Evolutionary conservation across 179 eudicot genomes (phyloP).

Genomic region (Silene vulgaris): DNA sequence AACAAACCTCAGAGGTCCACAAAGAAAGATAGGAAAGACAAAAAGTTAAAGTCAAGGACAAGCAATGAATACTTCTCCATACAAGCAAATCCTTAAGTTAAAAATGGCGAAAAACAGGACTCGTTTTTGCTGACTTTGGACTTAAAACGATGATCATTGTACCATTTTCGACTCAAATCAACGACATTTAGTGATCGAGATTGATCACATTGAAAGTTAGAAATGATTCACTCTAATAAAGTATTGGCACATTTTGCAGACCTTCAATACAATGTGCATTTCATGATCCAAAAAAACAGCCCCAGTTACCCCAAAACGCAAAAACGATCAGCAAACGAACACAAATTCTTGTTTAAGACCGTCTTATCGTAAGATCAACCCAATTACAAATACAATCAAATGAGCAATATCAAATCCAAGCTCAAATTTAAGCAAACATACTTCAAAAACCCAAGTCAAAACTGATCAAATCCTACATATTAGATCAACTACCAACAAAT

Average conservation of each 20-base stretch:
- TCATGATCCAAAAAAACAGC: not conserved
- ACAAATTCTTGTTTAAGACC: not conserved
- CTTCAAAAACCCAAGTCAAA: conserved; percentile 23
- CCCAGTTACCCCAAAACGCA: not conserved
- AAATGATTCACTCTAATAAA: not conserved
- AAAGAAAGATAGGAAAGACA: not conserved
- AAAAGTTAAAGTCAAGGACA: conserved; percentile 6
- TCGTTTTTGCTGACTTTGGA: not conserved
- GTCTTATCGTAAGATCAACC: not conserved
- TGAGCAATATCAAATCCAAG: not conserved
- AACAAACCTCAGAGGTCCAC: not conserved
- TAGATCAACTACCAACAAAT: conserved; percentile 19
- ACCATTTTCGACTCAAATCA: not conserved
- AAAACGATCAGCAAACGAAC: not conserved
- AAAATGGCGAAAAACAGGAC: not conserved
- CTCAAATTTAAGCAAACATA: not conserved
- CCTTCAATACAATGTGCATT: not conserved
- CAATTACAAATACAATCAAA: not conserved
- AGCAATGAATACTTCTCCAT: not conserved
- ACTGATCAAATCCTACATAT: conserved; percentile 21
- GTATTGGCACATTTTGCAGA: not conserved
- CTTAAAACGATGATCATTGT: not conserved
- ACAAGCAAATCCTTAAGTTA: not conserved
- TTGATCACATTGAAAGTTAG: not conserved
- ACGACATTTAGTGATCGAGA: not conserved